Conservation (phyloP, 352 stramenopile species). For the Thraustochytrium striatum region DNA sequence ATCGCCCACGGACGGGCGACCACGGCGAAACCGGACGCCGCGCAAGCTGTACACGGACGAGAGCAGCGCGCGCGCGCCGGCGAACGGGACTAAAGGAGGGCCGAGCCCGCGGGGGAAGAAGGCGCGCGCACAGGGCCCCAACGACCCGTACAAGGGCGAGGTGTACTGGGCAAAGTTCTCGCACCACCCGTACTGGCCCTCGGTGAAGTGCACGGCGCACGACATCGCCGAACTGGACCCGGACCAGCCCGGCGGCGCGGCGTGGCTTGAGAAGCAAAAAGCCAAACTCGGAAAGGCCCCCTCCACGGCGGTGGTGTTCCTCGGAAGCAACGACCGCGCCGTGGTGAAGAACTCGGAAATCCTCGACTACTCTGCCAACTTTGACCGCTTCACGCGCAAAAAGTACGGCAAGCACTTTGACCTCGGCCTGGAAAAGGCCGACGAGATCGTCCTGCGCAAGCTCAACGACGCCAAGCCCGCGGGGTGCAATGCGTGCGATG, state of each 20-base stretch:
- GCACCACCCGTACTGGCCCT: conserved; percentile 41
- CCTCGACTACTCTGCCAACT: not conserved
- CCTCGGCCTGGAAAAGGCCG: conserved; percentile 19
- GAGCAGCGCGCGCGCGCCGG: too few species aligned
- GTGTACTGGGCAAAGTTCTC: conserved; percentile 39
- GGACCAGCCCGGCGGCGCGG: not conserved
- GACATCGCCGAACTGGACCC: not conserved
- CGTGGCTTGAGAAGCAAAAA: conserved; percentile 15
- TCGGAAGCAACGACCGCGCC: conserved; percentile 26
- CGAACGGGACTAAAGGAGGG: too few species aligned
- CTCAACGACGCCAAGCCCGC: not conserved
- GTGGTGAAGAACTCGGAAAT: conserved; percentile 27
- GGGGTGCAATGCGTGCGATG: not conserved
- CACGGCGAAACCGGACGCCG: too few species aligned
- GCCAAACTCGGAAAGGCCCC: not conserved
- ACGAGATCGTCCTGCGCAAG: conserved; percentile 20
- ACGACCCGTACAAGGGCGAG: conserved; percentile 28
- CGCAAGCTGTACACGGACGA: too few species aligned
- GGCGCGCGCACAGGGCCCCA: too few species aligned
- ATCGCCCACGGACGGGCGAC: too few species aligned
- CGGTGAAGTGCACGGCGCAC: conserved; percentile 10
- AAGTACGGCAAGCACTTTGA: conserved; percentile 11
- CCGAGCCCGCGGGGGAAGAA: too few species aligned
- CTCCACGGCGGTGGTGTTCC: conserved; percentile 5
- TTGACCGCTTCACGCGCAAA: conserved; percentile 17